Evolutionary conservation across 2,329 filamentous ascomycete genomes (phyloP).

Genomic region (Colletotrichum sp.): DNA sequence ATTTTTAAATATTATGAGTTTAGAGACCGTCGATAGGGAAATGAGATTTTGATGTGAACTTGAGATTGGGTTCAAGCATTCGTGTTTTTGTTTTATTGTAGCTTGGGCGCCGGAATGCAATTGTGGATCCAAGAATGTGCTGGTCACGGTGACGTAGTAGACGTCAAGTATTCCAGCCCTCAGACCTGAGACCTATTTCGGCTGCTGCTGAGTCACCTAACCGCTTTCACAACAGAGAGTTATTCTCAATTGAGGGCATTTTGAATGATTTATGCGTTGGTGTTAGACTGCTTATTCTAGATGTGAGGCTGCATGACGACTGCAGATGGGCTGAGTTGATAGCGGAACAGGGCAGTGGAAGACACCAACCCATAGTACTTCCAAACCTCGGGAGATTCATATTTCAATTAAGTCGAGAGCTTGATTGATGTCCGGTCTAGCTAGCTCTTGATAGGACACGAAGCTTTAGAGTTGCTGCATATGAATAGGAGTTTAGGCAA

Average conservation of each 20-base stretch:
- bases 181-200: background rate
- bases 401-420: background rate
- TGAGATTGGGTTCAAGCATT: background rate
- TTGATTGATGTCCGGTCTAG: background rate
- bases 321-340: background rate
- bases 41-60: background rate
- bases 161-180: background rate
- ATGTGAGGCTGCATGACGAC: background rate
- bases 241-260: accelerated
- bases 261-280: background rate
- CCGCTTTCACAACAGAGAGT: background rate
- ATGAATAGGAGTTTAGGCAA: background rate
- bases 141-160: background rate
- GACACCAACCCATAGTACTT: background rate
- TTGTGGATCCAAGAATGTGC: background rate
- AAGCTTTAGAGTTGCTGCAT: background rate
- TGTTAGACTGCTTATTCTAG: background rate
- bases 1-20: background rate
- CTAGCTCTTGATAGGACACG: background rate
- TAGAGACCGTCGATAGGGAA: background rate
- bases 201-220: background rate
- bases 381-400: background rate
- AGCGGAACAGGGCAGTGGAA: accelerated
- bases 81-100: background rate
- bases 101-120: background rate